Percentiles rank a stretch among this genome's conserved stretches.
These are phyloP conservation scores for Debaryomyces coudertii DNA, from an alignment of 1,139 yeast species.

Conservation along the genomic window DNA sequence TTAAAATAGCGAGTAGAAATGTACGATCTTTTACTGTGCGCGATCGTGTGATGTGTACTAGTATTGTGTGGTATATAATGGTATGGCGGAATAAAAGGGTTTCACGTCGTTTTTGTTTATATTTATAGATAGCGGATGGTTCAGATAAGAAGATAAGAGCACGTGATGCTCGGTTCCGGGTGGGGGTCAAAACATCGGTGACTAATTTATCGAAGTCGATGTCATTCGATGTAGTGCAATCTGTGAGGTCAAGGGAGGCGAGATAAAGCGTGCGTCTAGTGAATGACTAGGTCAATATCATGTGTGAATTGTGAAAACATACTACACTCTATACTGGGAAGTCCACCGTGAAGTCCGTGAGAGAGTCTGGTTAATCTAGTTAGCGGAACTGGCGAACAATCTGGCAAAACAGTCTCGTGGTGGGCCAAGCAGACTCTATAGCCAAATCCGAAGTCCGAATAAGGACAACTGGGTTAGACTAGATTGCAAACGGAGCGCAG, in stretches of 20 bases:
- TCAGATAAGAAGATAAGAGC: constrained; percentile 2
- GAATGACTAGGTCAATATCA: background rate
- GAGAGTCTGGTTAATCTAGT: too few species aligned
- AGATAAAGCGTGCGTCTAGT: background rate
- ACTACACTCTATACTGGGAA: background rate
- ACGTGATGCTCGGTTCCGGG: constrained; percentile 1
- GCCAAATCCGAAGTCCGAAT: too few species aligned
- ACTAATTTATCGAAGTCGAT: constrained; percentile 1
- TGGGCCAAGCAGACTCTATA: too few species aligned
- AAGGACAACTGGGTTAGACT: too few species aligned
- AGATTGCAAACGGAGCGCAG: too few species aligned
- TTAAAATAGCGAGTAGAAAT: background rate
- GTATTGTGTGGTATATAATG: background rate
- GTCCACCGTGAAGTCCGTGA: background rate
- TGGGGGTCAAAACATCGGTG: constrained; percentile 1
- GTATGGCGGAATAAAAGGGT: background rate
- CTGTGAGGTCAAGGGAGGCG: background rate
- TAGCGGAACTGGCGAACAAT: too few species aligned
- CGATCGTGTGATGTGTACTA: background rate
- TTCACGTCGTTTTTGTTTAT: background rate
- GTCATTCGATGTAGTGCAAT: background rate
- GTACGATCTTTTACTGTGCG: background rate
- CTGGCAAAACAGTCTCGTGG: too few species aligned
- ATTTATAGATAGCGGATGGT: constrained; percentile 2
- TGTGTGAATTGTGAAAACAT: background rate